Base-by-base conservation (phyloP, 805 yeast species). In the Kuraishia cidri region DNA sequence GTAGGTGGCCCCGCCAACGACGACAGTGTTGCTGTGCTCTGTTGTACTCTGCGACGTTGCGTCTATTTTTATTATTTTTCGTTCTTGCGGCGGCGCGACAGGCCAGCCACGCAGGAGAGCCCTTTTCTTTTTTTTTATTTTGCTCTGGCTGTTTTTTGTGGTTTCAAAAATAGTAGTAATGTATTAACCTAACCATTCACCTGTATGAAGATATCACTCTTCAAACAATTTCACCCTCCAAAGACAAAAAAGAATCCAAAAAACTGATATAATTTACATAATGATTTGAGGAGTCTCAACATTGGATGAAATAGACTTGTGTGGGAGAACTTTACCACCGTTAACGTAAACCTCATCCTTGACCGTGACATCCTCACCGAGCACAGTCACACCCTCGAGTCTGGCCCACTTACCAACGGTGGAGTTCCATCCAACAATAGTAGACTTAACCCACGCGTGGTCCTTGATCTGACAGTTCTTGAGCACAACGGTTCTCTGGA, bases 301-400 rank as follows among this genome's bases (percentile, higher is more conserved):
- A 62, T 92, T 92, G 46, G 87, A 74, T 44, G 95, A 81, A 62
- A 92, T 90, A 41, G 95, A 72, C 75, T 92, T 92, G 78, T 92
- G 98, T 48, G 99, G 99, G 58, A 92, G 78, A 46, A 92, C 97
- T 63, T 92, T 87, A 67, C 97, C 99, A 65, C 99, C 99, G 66
- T 92, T 92, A 53, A 92, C 94, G 75, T 92, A 92, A 60, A 92
- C 75, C 73, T 90, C 99, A 60, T 92, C 97, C 72, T 90, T 86
- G 60, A 92, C 86, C 61, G 88, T 94, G 46, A 92, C 99, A 49
- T 92, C 99, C 63, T 92, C 99, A 69, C 98, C 99, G 54, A 92
- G 76, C 39, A 92, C 98, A 42, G 97, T 84, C 52, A 79, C 84
- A 70, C 95, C 95, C 67, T 92, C 97, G 44, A 92, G 76, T 74